Conservation (phyloP, 1,139 yeast species). For the Yamadazyma epiphylla region DNA sequence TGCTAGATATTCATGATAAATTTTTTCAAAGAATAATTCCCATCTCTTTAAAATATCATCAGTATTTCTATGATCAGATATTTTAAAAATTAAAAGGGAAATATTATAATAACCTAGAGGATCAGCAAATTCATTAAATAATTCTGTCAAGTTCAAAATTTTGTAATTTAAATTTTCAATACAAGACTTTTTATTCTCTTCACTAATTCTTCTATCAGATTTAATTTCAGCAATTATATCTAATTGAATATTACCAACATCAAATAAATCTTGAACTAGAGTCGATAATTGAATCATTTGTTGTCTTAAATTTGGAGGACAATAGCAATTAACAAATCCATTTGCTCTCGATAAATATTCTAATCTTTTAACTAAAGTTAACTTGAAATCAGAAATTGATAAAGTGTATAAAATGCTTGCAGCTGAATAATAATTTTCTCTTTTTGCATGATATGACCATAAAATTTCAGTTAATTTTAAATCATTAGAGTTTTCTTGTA, state of each 20-base stretch:
- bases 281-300: slow-evolving; percentile 69
- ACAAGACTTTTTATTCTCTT: slow-evolving; percentile 45
- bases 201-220: slow-evolving; percentile 55
- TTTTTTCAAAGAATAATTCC: slow-evolving; percentile 56
- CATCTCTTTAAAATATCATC: slow-evolving; percentile 73
- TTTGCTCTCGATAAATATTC: slow-evolving; percentile 89
- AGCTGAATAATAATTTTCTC: slow-evolving; percentile 75
- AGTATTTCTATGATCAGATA: slow-evolving; percentile 73
- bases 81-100: slow-evolving; percentile 72
- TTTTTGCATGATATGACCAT: slow-evolving; percentile 87
- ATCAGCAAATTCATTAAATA: slow-evolving; percentile 83
- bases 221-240: slow-evolving; percentile 63
- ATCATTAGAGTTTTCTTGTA: slow-evolving; percentile 71
- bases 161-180: slow-evolving; percentile 55
- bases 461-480: slow-evolving; percentile 74
- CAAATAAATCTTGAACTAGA: slow-evolving; percentile 74
- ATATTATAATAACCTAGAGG: slow-evolving; percentile 86
- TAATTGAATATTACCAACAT: slow-evolving; percentile 85
- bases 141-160: slow-evolving; percentile 68
- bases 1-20: slow-evolving; percentile 31
- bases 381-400: slow-evolving; percentile 69
- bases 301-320: slow-evolving; percentile 76
- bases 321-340: slow-evolving; percentile 85
- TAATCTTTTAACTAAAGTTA: slow-evolving; percentile 69
- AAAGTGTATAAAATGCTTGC: slow-evolving; percentile 76